Base-by-base conservation (phyloP, 306 rosid species). In the Cicer arietinum region DNA sequence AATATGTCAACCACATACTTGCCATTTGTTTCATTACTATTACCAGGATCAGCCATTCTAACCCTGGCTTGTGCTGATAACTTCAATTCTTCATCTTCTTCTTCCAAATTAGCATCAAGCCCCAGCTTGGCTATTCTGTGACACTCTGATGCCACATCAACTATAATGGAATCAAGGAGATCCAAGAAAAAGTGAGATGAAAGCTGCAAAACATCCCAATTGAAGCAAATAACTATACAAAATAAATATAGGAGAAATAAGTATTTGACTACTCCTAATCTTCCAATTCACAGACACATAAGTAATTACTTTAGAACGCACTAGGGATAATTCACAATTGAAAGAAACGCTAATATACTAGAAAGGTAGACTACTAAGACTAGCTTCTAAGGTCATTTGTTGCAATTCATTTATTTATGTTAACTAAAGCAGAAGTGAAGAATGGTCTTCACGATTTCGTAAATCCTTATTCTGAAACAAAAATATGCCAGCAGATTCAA, bases 121-220 rank as follows among this genome's bases (percentile, higher is more conserved):
- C 96, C 97, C 59, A 95, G 78, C 84, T 84, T 88, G 43, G 98
- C 97, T 79, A 92, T 84, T 75, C 99, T 89, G 59, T 95, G 99
- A 77, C 89, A 95, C 77, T 95, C 99, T 11, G 98, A 95, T 83
- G 99, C 98, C 80, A 95, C 94, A 52, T 95, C 99, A 83, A 81
- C 92, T 62, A 92, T 90, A 71, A 90, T 81, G 44, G 99, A 90
- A 79, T 95, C 99, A 1, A 95, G 98, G 46, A 95, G 93, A 86
- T 86, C 96, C 79, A 67, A 81, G 71, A 95, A 90, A 75, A 90
- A 72, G 76, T 88, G 85, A 79, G 95, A 85, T 41, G 93, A 69
- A 66, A 92, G 81, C 99, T 95, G 92, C 86, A 91, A 85, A 75
- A 77, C 70, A 86, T 50, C 70, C 63, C 61, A 79, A 50, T 18